These are phyloP conservation scores for Carex arenaria DNA, from an alignment of 202 grass and related monocot genomes.

Conservation along the genomic window DNA sequence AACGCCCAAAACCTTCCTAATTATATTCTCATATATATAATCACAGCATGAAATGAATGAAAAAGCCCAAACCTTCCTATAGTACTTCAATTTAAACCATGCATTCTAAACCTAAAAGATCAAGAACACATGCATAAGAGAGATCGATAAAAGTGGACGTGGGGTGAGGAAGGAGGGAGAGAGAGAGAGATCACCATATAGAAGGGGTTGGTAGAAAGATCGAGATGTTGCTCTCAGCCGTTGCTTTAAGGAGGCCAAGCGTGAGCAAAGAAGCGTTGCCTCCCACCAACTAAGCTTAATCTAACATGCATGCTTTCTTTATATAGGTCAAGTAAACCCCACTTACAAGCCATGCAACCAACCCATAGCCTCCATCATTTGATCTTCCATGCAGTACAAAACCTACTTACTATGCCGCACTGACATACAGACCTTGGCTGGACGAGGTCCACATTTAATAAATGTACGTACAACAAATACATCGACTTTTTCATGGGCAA, in stretches of 20 bases:
- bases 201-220: constrained; percentile 41
- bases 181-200: constrained; percentile 38
- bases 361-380: constrained; percentile 24
- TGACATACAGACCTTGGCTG: neutral
- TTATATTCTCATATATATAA: neutral
- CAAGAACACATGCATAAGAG: neutral
- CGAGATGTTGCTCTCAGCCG: constrained; percentile 35
- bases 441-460: constrained; percentile 13
- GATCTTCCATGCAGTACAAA: constrained; percentile 28
- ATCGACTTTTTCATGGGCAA: neutral
- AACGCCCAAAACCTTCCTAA: neutral
- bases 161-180: neutral
- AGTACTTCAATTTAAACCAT: neutral
- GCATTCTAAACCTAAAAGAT: constrained; percentile 14
- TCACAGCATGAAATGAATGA: neutral
- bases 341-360: constrained; percentile 37
- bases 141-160: neutral
- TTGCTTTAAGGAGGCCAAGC: constrained; percentile 51
- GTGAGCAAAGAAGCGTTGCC: constrained; percentile 43
- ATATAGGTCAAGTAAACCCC: constrained; percentile 30
- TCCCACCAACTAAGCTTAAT: constrained; percentile 89
- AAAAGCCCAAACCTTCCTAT: neutral
- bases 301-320: constrained; percentile 57
- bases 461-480: neutral
- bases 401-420: neutral